These are phyloP conservation scores for Plectosphaerella plurivora DNA, from an alignment of 2,329 filamentous ascomycete species.

Conservation along the genomic window DNA sequence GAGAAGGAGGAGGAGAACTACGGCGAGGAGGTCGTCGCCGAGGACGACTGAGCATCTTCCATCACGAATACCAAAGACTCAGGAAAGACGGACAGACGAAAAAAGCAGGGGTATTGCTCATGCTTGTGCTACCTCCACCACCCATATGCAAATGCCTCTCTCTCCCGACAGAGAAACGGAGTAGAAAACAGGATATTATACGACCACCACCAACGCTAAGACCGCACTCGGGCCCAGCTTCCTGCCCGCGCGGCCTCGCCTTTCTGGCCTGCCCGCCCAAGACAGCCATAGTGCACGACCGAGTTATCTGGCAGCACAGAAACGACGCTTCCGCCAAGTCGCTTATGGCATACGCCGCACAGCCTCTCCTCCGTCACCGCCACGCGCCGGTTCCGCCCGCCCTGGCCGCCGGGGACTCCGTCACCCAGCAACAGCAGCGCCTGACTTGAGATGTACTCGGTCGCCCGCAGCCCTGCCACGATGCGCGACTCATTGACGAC, in stretches of 20 bases:
- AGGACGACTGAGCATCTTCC: conserved; percentile 43
- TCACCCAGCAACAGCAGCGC: conserved; percentile 71
- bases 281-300: conserved; percentile 79
- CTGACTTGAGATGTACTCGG: conserved; percentile 74
- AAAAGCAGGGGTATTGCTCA: conserved; percentile 20
- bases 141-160: conserved; percentile 17
- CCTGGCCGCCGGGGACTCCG: conserved; percentile 45
- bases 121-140: conserved; percentile 16
- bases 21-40: conserved; percentile 72
- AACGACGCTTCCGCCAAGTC: conserved; percentile 86
- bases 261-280: conserved; percentile 43
- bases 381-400: conserved; percentile 60
- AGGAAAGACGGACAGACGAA: background rate
- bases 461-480: conserved; percentile 69
- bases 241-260: conserved; percentile 24
- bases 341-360: conserved; percentile 89
- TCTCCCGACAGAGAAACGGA: conserved; percentile 5
- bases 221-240: conserved; percentile 31
- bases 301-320: conserved; percentile 81
- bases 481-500: conserved; percentile 77
- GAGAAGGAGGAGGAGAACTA: conserved; percentile 71
- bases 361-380: conserved; percentile 83
- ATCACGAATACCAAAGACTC: background rate
- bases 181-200: conserved; percentile 6
- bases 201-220: conserved; percentile 14